A percentile compares a stretch with the other conserved stretches of the same genome.
Conservation (phyloP, 768 basidiomycete species). For the Gymnopilus dilepis region DNA sequence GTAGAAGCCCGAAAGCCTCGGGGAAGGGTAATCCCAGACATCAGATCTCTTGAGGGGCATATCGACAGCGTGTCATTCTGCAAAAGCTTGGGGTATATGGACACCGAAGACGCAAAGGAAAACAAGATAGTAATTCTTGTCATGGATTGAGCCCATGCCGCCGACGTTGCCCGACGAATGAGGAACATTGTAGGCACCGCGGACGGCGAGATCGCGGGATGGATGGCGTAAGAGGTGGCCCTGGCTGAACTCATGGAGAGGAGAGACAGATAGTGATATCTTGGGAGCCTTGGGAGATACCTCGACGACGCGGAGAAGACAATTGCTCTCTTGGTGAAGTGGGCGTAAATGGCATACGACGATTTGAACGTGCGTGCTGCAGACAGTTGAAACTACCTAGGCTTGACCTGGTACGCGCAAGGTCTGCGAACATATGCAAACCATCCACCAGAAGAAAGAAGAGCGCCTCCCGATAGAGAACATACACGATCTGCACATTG, state of each 20-base stretch:
- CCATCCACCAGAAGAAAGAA: slow-evolving; percentile 38
- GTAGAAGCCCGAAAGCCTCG: slow-evolving; percentile 60
- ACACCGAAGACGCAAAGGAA: slow-evolving; percentile 63
- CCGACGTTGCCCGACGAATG: slow-evolving; percentile 70
- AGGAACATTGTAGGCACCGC: slow-evolving; percentile 49
- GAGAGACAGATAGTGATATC: slow-evolving; percentile 26
- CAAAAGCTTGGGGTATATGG: slow-evolving; percentile 55
- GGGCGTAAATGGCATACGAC: slow-evolving; percentile 52
- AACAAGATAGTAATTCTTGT: slow-evolving; percentile 54
- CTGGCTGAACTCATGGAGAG: slow-evolving; percentile 40
- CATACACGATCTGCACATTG: slow-evolving; percentile 49
- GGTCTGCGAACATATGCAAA: slow-evolving; percentile 60
- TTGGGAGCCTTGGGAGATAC: slow-evolving; percentile 31
- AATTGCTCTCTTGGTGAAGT: slow-evolving; percentile 35
- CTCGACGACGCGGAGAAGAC: slow-evolving; percentile 52
- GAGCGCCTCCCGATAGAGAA: slow-evolving; percentile 30
- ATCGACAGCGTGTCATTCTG: slow-evolving; percentile 39
- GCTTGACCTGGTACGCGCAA: slow-evolving; percentile 58
- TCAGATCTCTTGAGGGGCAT: slow-evolving; percentile 53
- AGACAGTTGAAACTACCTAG: slow-evolving; percentile 46
- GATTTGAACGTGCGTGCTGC: slow-evolving; percentile 52
- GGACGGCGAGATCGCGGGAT: slow-evolving; percentile 35
- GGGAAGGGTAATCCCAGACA: slow-evolving; percentile 43
- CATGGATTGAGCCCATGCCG: slow-evolving; percentile 67
- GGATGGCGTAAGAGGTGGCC: slow-evolving; percentile 49